phyloP scores from a whole-genome alignment of 129 eudicot species.

The Flaveria brownii region DNA sequence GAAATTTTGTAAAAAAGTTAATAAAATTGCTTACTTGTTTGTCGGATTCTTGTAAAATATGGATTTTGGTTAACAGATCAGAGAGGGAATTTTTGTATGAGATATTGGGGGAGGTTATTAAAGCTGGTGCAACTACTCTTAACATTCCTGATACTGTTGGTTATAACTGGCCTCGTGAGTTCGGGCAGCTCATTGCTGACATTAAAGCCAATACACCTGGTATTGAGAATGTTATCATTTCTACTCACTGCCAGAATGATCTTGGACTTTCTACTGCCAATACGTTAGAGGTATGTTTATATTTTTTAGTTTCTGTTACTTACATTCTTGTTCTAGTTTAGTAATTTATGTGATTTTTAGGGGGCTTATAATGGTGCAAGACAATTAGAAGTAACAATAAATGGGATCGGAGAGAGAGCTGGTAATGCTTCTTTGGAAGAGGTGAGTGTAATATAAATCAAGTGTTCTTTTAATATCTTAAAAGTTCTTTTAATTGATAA shows the following conservation, averaged over 20 bases:
- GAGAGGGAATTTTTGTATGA: slow-evolving; percentile 71
- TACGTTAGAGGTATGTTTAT: slow-evolving; percentile 57
- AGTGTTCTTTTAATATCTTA: not conserved
- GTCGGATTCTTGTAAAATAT: not conserved
- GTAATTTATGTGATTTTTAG: slow-evolving; percentile 33
- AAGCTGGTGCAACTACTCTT: slow-evolving; percentile 83
- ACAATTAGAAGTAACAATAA: slow-evolving; percentile 77
- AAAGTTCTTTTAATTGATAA: not conserved
- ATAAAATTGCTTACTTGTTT: not conserved
- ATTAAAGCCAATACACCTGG: slow-evolving; percentile 79
- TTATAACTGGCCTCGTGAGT: slow-evolving; percentile 56
- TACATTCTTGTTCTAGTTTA: slow-evolving; percentile 6
- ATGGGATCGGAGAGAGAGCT: slow-evolving; percentile 91
- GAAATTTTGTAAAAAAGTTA: slow-evolving; percentile 62
- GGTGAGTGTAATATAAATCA: slow-evolving; percentile 40
- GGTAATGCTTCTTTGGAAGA: slow-evolving; percentile 87
- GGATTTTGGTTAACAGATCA: slow-evolving; percentile 47
- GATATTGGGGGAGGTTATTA: slow-evolving; percentile 73
- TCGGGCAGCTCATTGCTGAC: slow-evolving; percentile 76
- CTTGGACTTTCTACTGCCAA: slow-evolving; percentile 88
- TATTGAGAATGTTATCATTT: slow-evolving; percentile 73
- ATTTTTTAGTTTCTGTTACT: slow-evolving; percentile 5
- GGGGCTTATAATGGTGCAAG: slow-evolving; percentile 85
- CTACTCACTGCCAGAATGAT: slow-evolving; percentile 89
- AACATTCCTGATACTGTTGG: slow-evolving; percentile 88